phyloP scores from a whole-genome alignment of 2,329 filamentous ascomycete genomes.

The Torrubiellomyces zombiae region DNA sequence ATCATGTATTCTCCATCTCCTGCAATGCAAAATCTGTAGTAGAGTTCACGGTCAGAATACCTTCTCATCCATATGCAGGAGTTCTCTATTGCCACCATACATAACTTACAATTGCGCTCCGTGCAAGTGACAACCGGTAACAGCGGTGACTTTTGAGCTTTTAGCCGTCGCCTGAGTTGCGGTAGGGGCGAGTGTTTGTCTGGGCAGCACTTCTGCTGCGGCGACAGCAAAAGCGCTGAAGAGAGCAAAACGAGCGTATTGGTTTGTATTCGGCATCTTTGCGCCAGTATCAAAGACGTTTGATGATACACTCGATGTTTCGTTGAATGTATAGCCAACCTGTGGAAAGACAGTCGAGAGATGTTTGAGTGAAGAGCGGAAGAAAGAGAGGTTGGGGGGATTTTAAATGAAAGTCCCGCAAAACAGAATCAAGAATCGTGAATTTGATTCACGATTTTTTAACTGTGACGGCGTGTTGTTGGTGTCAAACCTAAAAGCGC shows the following conservation, averaged over 20 bases:
- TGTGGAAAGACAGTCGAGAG: too few species aligned
- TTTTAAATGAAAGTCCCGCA: too few species aligned
- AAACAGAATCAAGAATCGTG: too few species aligned
- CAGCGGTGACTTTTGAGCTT: slow-evolving; percentile 17
- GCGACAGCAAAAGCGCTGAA: slow-evolving; percentile 7
- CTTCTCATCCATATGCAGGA: background rate
- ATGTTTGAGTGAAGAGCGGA: slow-evolving; percentile 1
- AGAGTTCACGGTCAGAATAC: background rate
- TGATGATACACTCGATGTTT: too few species aligned
- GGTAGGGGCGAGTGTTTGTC: slow-evolving; percentile 16
- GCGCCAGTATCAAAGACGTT: too few species aligned
- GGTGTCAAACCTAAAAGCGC: too few species aligned
- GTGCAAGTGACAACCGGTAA: slow-evolving; percentile 26
- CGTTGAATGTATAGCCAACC: too few species aligned
- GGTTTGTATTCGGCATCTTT: too few species aligned
- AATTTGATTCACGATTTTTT: too few species aligned
- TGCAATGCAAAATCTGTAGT: slow-evolving; percentile 25
- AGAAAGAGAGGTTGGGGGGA: background rate
- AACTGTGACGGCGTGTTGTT: too few species aligned
- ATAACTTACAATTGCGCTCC: slow-evolving; percentile 20
- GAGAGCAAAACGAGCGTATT: too few species aligned
- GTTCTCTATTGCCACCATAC: background rate
- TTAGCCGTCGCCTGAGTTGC: slow-evolving; percentile 7
- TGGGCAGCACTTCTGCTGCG: slow-evolving; percentile 10
- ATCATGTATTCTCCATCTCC: slow-evolving; percentile 25